Conservation (phyloP, 2,329 filamentous ascomycete genomes). For the Kalmusia sp. region DNA sequence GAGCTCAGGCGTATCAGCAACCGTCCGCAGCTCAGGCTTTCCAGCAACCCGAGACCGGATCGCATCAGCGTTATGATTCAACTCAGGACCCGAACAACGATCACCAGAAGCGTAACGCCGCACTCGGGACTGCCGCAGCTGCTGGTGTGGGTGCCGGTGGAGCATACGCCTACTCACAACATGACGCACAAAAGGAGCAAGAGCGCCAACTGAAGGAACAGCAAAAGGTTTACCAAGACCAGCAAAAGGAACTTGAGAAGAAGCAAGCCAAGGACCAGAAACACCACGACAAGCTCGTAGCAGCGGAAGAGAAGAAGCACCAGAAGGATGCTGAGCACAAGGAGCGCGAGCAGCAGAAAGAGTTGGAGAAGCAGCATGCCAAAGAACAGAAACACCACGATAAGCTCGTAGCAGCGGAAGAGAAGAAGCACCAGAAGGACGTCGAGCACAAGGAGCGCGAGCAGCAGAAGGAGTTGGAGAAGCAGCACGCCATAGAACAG, state of each 20-base stretch:
- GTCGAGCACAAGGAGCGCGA: constrained; percentile 22
- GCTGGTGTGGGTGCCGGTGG: constrained; percentile 32
- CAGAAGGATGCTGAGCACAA: constrained; percentile 28
- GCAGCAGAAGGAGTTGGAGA: constrained; percentile 15
- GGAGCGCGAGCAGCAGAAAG: constrained; percentile 19
- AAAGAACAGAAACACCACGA: constrained; percentile 24
- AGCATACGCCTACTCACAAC: constrained; percentile 38
- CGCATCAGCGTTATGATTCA: constrained; percentile 28
- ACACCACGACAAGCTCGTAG: constrained; percentile 22
- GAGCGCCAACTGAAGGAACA: constrained; percentile 34
- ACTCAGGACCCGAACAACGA: constrained; percentile 25
- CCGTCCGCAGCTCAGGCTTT: neutral
- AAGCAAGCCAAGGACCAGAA: constrained; percentile 31
- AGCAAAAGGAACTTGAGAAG: constrained; percentile 25
- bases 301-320: constrained; percentile 33
- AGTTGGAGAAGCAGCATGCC: constrained; percentile 19
- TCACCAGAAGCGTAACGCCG: constrained; percentile 35
- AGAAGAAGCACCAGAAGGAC: constrained; percentile 35
- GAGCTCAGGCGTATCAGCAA: constrained; percentile 5
- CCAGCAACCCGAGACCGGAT: neutral
- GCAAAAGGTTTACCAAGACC: constrained; percentile 20
- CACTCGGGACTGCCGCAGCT: constrained; percentile 26
- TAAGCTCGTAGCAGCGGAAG: constrained; percentile 19
- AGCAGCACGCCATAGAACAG: constrained; percentile 5
- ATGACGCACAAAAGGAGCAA: constrained; percentile 37